A percentile compares a stretch with the other conserved stretches of the same genome.
These are phyloP conservation scores for Aspergillus nidulans DNA, from an alignment of 495 filamentous ascomycete genomes.

Conservation along the genomic window DNA sequence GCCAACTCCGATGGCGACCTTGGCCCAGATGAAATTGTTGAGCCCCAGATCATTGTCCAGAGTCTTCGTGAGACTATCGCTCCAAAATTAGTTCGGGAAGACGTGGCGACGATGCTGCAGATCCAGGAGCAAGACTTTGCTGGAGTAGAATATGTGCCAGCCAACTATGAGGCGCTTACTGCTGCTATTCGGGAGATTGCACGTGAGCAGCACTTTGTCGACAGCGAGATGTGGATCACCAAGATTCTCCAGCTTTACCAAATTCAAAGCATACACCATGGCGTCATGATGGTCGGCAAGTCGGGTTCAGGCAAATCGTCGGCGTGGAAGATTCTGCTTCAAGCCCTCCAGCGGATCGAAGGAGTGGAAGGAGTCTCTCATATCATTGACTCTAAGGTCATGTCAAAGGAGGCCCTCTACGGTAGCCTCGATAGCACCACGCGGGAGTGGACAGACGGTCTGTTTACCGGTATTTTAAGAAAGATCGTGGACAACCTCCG, in stretches of 20 bases:
- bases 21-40: conserved; percentile 68
- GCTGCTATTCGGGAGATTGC: conserved; percentile 79
- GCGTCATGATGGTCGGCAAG: conserved; percentile 99
- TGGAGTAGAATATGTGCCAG: conserved; percentile 86
- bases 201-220: conserved; percentile 73
- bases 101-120: conserved; percentile 80
- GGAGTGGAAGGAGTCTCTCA: conserved; percentile 90
- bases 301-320: conserved; percentile 94
- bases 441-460: conserved; percentile 95
- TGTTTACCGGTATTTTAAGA: conserved; percentile 95
- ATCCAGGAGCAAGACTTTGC: conserved; percentile 89
- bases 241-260: conserved; percentile 96
- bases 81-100: conserved; percentile 86
- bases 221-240: conserved; percentile 92
- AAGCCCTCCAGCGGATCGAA: conserved; percentile 87
- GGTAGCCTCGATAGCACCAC: conserved; percentile 95
- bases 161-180: conserved; percentile 72
- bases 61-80: conserved; percentile 98
- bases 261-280: conserved; percentile 95
- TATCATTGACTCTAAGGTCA: conserved; percentile 98
- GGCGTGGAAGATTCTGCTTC: conserved; percentile 90
- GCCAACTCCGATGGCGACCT: conserved; percentile 51
- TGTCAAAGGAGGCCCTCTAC: conserved; percentile 97
- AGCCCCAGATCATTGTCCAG: conserved; percentile 98
- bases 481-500: conserved; percentile 99